Base-by-base conservation (phyloP, 495 filamentous ascomycete species). In the Chaetomidium leptoderma region DNA sequence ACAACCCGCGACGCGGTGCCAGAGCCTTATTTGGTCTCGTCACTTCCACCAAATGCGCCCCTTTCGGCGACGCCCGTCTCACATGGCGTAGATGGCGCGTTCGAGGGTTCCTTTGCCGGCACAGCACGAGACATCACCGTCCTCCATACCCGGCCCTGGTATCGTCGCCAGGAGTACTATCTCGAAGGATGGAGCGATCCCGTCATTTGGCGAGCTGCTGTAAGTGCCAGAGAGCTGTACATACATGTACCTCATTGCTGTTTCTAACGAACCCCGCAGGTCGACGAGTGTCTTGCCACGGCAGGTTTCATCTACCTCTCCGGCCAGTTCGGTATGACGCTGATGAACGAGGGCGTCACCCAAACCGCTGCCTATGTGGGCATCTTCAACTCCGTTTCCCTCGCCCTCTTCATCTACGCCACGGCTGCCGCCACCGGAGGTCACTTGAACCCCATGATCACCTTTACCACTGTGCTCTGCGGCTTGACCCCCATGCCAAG, bases 391-490 rank as follows among this genome's bases (percentile, higher is more conserved):
- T 57, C 73, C 13, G 62, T 81, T 21, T 63, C 78, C 53, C 72
- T 80, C 17, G 64, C 75, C 4, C 63, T 78, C 1, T 77, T 82
- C 60, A 80, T 82, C 54, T 81, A 76, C 50, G 75, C 76, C 19
- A 71, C 76, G n/a, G 72, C 74, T 13, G 71, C 78, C 1, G 72
- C 72, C 6, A 78, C 76, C 17, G 81, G 79, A 47, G 78, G 76
- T 10, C 80, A 83, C 51, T 53, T 83, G 46, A 83, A 76, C 55
- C 80, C 79, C 0, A 70, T 74, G 16, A 81, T 82, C 50, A 80
- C 78, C 0, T 69, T 82, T 16, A 67, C 79, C 19, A 81, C 78
- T 13, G 70, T 82, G 56, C 72, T 77, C 27, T 74, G 73, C 7
- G 79, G 79, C 10, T 65, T 82, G 19, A 78, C 76, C 9, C 74